Evolutionary conservation across 148 eudicot species (phyloP), one percentile per base, ranked within the genome.

Genomic region (Rhododendron williamsianum): DNA sequence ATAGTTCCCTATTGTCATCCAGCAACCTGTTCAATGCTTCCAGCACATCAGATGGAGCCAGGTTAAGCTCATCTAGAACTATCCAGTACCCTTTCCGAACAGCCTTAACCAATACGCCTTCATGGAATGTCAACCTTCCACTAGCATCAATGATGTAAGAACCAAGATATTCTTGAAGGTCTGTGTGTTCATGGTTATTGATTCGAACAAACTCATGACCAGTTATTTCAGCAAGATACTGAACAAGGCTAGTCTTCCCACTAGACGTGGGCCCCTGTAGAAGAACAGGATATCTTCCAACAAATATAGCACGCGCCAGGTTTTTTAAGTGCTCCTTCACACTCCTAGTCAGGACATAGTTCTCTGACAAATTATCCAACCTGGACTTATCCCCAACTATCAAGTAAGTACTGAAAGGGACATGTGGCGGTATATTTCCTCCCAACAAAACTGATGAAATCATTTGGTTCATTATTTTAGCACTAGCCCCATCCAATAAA

Each of bases 181-280:
- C 99, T 43, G 99, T 97, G 84, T 97, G 98, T 69, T 97, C 99
- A 83, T 97, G 99, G 80, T 97, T 97, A 90, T 97, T 97, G 48
- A 97, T 95, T 36, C 99, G 94, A 30, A 97, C 99, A 91, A 93
- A 95, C 84, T 97, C 94, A 86, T 92, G 96, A 77, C 93, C 96
- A 84, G 98, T 97, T 89, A 89, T 88, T 85, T 93, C 92, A 84
- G 99, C 98, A 88, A 97, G 99, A 93, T 90, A 95, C 87, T 92
- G 89, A 72, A 97, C 95, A 86, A 97, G 95, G 89, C 99, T 97
- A 78, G 99, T 97, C 89, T 97, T 97, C 46, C 99, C 99, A 88
- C 99, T 95, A 86, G 99, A 97, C 8, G 99, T 97, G 10, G 99
- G 99, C 27, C 99, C 99, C 90, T 97, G 99, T 86, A 97, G 86